Evolutionary conservation across 192 early-diverging fungal species (phyloP).

Genomic region (Phlyctochytrium planicorne): DNA sequence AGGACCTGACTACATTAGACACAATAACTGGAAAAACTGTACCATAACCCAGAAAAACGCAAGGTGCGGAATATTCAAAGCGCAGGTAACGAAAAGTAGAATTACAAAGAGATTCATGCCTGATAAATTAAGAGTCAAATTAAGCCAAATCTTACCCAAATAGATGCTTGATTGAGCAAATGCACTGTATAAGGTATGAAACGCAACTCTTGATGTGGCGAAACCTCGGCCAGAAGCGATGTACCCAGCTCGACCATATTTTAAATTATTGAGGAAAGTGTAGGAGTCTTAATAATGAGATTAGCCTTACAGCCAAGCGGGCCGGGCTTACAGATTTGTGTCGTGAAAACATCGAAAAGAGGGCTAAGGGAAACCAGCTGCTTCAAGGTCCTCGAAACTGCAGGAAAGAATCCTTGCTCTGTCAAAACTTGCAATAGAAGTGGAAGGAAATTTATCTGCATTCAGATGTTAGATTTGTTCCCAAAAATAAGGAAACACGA

Average conservation of each 20-base stretch:
- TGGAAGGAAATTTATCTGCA: constrained; percentile 60
- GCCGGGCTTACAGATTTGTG: constrained; percentile 44
- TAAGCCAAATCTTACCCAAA: constrained; percentile 54
- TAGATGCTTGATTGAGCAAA: constrained; percentile 77
- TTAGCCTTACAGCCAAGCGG: background rate
- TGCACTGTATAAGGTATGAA: constrained; percentile 71
- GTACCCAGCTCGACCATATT: constrained; percentile 80
- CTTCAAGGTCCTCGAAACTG: constrained; percentile 69
- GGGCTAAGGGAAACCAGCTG: constrained; percentile 82
- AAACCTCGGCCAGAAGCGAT: constrained; percentile 85
- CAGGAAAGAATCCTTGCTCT: constrained; percentile 75
- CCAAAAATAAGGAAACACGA: constrained; percentile 2
- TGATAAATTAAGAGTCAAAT: no score
- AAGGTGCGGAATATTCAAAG: constrained; percentile 70
- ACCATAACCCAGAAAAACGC: constrained; percentile 80
- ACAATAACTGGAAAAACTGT: constrained; percentile 11
- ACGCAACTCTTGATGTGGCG: constrained; percentile 74
- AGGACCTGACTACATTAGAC: constrained; percentile 36
- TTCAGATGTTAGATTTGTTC: background rate
- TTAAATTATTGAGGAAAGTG: constrained; percentile 76
- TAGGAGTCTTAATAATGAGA: constrained; percentile 62
- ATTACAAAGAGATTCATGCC: constrained; percentile 61
- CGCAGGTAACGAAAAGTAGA: constrained; percentile 71
- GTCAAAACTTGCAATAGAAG: constrained; percentile 81
- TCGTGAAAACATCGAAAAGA: constrained; percentile 81